Evolutionary conservation across 1,139 yeast species (phyloP), one percentile per base, ranked within the genome.

Genomic region (Geotrichum citri-aurantii): DNA sequence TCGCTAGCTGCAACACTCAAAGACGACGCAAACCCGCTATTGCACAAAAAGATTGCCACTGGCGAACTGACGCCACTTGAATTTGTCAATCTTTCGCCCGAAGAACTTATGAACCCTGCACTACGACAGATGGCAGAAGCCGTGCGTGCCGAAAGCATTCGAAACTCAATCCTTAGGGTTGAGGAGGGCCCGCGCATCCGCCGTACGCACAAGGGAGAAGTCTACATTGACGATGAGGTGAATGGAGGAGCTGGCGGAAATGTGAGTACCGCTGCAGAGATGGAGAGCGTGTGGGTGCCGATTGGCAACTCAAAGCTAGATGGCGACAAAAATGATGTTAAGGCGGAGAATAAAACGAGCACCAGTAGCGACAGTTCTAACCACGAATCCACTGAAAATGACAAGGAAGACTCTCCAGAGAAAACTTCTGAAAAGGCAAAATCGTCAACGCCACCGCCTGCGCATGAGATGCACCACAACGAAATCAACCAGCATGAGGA

Each of bases 161-260:
- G 83, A 33, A 82, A 86, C 57, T 78, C 87, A 2, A 86, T 88
- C 10, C 72, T 88, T 50, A 83, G 83, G 52, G 81, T 76, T 5
- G 71, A 67, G 23, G 81, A 80, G 40, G 81, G 76, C 51, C 88
- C 88, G 29, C 77, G 85, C 55, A 83, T 88, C 58, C 79, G 91
- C 65, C 77, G 89, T 66, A 88, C 96, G 1, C 96, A 88, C 68
- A 88, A 87, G 69, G 96, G 96, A 33, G 97, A 90, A 63, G 93
- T 88, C 66, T 72, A 87, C 48, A 78, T 87, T n/a, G 93, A 86
- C 57, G 77, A 75, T 14, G 79, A 77, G 49, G 80, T 79, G 56
- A 80, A 77, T n/a, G 42, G 42, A 37, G 42, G 42, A 4, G 42
- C 42, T 14, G 42, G 42, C 5, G 6, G 6, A n/a, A 52, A 55